A percentile compares a stretch with the other conserved stretches of the same genome.
These are phyloP conservation scores for Emmonsia crescens DNA, from an alignment of 2,329 filamentous ascomycete genomes.

Conservation along the genomic window DNA sequence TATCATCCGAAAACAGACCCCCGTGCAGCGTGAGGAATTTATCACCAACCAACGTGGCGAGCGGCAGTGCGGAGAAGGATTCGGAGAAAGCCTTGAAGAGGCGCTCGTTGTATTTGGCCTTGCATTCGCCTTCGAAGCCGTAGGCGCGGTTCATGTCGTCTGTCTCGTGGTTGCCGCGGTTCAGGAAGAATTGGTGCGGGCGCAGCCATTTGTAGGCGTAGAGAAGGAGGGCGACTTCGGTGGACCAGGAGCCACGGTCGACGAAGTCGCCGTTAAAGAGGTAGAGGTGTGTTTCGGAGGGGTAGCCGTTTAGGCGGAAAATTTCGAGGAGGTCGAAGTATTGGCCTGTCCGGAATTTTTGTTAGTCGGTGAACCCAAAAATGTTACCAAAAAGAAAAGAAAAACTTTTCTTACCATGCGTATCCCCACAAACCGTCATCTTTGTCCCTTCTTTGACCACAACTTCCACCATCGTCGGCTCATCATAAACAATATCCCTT, in stretches of 20 bases:
- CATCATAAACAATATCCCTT: constrained; percentile 79
- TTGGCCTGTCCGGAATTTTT: constrained; percentile 52
- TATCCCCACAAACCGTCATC: constrained; percentile 93
- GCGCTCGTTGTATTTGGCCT: constrained; percentile 92
- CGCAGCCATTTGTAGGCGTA: constrained; percentile 97
- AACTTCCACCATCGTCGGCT: constrained; percentile 95
- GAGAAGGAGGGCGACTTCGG: constrained; percentile 84
- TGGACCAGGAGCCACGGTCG: constrained; percentile 93
- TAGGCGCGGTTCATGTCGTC: constrained; percentile 99
- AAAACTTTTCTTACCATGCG: constrained; percentile 57
- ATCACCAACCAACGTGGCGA: constrained; percentile 82
- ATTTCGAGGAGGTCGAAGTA: constrained; percentile 96
- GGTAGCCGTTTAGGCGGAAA: constrained; percentile 80
- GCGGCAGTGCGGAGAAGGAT: constrained; percentile 84
- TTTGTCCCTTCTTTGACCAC: constrained; percentile 65
- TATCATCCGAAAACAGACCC: constrained; percentile 90
- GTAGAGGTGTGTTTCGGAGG: constrained; percentile 78
- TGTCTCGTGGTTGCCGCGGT: constrained; percentile 96
- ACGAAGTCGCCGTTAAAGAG: constrained; percentile 99
- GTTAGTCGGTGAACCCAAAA: not conserved
- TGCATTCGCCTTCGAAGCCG: constrained; percentile 96
- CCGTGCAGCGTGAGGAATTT: constrained; percentile 92
- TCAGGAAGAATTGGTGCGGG: constrained; percentile 81
- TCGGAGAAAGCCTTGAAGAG: constrained; percentile 97
- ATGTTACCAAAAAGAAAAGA: not conserved